Base-by-base conservation (phyloP, 169 alveolate species). In the Eimeria praecox region DNA sequence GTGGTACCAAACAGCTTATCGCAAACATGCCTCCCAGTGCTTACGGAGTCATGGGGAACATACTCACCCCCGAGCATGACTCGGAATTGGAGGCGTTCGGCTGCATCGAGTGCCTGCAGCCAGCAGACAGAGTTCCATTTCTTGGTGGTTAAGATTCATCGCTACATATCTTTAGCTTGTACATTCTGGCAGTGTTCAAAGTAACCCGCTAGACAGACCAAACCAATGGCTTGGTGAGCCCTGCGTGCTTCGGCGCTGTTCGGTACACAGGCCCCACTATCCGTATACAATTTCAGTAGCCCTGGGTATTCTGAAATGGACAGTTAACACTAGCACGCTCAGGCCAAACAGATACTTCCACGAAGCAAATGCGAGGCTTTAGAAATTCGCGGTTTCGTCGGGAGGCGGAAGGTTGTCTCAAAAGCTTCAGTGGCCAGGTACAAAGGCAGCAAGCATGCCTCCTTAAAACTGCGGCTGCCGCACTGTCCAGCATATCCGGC, bases 21-120 rank as follows among this genome's bases (percentile, higher is more conserved):
- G 66, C 94, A n/a, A 87, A 87, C 83, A 59, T 64, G 78, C 71
- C 94, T 33, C 94, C 94, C 83, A 64, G 46, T 59, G 94, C 94
- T 0, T 87, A 87, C 52, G 94, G 94, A 30, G 94, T 87, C 44
- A 87, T 87, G 94, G 59, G 94, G 30, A 62, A 59, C 69, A 87
- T 87, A 27, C 52, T 87, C n/a, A 59, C 38, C 66, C 59, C 94
- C 4, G 83, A 87, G 44, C 78, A 38, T 24, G 94, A 87, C 52
- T 87, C 94, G 12, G 94, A 87, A 87, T 44, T 87, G 66, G 94
- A 87, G 33, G 94, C 94, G 33, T 87, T 87, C 64, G 94, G 94
- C 49, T 87, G 94, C 83, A 87, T 87, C n/a, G 94, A 87, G 82
- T 87, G 94, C 42, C 83, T 87, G n/a, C 94, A 87, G 62, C 94